Evolutionary conservation across 2,329 filamentous ascomycete species (phyloP), one percentile per base, ranked within the genome.

Genomic region (Colletotrichum sp.): DNA sequence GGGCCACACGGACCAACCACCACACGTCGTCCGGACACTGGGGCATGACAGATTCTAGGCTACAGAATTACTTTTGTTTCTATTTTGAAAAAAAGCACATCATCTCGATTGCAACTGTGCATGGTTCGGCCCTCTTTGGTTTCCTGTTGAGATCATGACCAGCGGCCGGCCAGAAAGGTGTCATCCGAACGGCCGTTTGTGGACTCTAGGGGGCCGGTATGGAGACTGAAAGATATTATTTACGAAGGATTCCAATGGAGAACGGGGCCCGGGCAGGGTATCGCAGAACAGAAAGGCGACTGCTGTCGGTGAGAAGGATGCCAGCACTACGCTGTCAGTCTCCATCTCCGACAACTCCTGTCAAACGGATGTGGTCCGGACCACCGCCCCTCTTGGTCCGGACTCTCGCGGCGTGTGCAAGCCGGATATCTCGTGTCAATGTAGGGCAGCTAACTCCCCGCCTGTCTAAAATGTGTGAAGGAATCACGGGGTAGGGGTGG

Each of bases 41-140:
- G 69, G 59, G 39, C 63, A 63, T 73, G 63, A 59, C 73, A 59
- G 55, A 73, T 76, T 73, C 62, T 69, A 76, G 73, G 73, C 69
- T 69, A 21, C 73, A 63, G 64, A 69, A 76, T 76, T 73, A 32
- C 26, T 26, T 44, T n/a, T 34, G 39, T 64, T 73, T 63, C 70
- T 76, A 73, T 69, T 73, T 73, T 63, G 57, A 73, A n/a, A 49
- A 73, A 73, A n/a, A n/a, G 28, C 30, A 44, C 36, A 63, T 60
- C 28, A 55, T 62, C 63, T 44, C 55, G 26, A 63, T 67, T 21
- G 30, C 15, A 10, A 24, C 28, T 30, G 60, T 55, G 8, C 28
- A 16, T 68, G 30, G 16, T 34, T 30, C 21, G 16, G 16, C 36
- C 7, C 49, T 21, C 36, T 52, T 28, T n/a, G 18, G 7, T 49